A percentile compares a stretch with the other conserved stretches of the same genome.
Conservation (phyloP, 148 eudicot species). For the Persicaria tinctoria region DNA sequence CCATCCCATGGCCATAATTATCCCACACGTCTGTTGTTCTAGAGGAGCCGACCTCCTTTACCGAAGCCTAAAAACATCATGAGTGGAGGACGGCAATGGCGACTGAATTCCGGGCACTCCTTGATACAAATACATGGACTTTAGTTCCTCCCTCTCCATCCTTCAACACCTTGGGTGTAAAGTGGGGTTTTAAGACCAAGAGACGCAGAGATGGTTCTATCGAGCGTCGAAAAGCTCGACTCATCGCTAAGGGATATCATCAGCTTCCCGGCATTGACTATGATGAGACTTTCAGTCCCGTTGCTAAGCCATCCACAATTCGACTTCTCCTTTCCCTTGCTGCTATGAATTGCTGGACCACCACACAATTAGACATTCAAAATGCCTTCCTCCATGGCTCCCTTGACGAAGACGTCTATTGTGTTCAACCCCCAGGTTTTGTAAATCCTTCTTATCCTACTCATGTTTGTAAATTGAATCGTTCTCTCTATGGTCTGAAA, state of each 20-base stretch:
- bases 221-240: background rate
- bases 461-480: too few relatives aligned
- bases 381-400: too few relatives aligned
- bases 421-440: too few relatives aligned
- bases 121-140: background rate
- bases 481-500: too few relatives aligned
- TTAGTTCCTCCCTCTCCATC: background rate
- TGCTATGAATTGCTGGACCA: background rate
- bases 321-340: background rate
- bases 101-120: background rate
- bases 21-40: background rate
- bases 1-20: background rate
- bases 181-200: background rate
- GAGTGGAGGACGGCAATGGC: background rate
- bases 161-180: background rate
- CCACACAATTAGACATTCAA: background rate
- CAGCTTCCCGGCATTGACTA: background rate
- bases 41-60: background rate
- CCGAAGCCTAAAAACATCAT: background rate
- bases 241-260: background rate
- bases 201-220: background rate
- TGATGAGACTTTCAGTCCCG: background rate
- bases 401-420: too few relatives aligned
- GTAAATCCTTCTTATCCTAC: too few relatives aligned
- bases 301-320: background rate